These are phyloP conservation scores for Zizania latifolia DNA, from an alignment of 176 grass and related monocot species.

Conservation along the genomic window DNA sequence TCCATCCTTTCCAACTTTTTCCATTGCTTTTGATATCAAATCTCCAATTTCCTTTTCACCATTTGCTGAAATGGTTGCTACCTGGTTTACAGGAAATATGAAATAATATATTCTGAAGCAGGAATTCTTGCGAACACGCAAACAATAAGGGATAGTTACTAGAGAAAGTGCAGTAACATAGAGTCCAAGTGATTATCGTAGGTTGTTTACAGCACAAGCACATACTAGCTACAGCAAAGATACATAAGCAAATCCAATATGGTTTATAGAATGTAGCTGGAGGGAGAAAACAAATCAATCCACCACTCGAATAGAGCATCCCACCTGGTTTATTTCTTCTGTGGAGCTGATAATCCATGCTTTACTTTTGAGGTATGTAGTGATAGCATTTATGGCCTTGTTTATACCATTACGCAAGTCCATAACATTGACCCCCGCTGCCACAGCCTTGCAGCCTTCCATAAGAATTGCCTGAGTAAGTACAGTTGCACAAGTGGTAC, in stretches of 20 bases:
- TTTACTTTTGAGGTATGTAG: constrained; percentile 64
- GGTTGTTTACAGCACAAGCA: not conserved
- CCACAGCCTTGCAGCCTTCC: constrained; percentile 92
- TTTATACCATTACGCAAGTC: constrained; percentile 80
- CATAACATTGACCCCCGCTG: constrained; percentile 84
- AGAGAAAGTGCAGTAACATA: not conserved
- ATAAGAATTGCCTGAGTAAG: constrained; percentile 85
- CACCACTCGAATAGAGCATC: not conserved
- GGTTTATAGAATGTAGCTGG: not conserved
- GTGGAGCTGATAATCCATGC: constrained; percentile 76
- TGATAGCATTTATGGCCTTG: constrained; percentile 69
- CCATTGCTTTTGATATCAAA: constrained; percentile 81
- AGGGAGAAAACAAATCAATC: not conserved
- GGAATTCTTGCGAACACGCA: constrained; percentile 10
- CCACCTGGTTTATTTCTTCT: constrained; percentile 89
- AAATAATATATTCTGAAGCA: constrained; percentile 2
- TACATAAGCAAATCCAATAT: constrained; percentile 17
- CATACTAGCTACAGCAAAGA: constrained; percentile 9
- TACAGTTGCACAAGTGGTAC: constrained; percentile 93
- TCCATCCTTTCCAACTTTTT: constrained; percentile 90
- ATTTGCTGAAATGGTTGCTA: constrained; percentile 94
- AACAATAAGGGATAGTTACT: not conserved
- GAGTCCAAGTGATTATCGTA: not conserved
- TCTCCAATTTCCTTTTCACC: constrained; percentile 94
- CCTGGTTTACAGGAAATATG: constrained; percentile 47